phyloP scores from a whole-genome alignment of 805 yeast genomes.

The Wilhelminamyces savonicus region DNA sequence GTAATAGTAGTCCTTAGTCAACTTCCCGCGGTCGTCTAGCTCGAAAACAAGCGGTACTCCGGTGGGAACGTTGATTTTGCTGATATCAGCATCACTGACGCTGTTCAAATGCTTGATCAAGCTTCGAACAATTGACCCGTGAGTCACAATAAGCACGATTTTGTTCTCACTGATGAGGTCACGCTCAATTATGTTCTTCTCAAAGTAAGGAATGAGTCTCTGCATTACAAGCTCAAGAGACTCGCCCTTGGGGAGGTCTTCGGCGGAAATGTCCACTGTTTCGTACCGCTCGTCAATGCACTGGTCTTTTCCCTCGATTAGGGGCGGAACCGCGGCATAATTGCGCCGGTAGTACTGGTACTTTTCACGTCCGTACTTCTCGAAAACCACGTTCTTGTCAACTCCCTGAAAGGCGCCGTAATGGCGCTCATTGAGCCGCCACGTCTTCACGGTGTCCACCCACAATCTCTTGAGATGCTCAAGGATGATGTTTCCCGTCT shows the following conservation, averaged over 20 bases:
- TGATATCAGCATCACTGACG: slow-evolving; percentile 31
- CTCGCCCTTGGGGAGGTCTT: slow-evolving; percentile 31
- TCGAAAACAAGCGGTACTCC: slow-evolving; percentile 41
- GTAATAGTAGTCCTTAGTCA: slow-evolving; percentile 27
- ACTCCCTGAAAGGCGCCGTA: slow-evolving; percentile 38
- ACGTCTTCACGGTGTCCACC: slow-evolving; percentile 31
- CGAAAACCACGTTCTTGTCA: slow-evolving; percentile 29
- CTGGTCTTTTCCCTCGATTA: slow-evolving; percentile 14
- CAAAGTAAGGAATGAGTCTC: slow-evolving; percentile 32
- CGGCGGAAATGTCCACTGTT: slow-evolving; percentile 10
- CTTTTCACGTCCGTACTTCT: slow-evolving; percentile 28
- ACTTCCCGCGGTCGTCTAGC: slow-evolving; percentile 21
- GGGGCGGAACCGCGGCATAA: slow-evolving; percentile 33
- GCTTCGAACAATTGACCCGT: slow-evolving; percentile 37
- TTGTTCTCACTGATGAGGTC: slow-evolving; percentile 17
- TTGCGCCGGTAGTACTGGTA: slow-evolving; percentile 33
- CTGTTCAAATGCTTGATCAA: slow-evolving; percentile 31
- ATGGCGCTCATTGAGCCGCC: slow-evolving; percentile 41
- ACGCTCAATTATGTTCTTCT: slow-evolving; percentile 19
- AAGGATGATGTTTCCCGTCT: slow-evolving; percentile 34
- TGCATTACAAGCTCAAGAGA: slow-evolving; percentile 33
- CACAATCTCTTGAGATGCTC: slow-evolving; percentile 25
- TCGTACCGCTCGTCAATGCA: slow-evolving; percentile 32
- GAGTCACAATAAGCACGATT: slow-evolving; percentile 34
- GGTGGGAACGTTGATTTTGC: slow-evolving; percentile 37